Evolutionary conservation across 306 rosid species (phyloP), one percentile per base, ranked within the genome.

Genomic region (Quercus suber): DNA sequence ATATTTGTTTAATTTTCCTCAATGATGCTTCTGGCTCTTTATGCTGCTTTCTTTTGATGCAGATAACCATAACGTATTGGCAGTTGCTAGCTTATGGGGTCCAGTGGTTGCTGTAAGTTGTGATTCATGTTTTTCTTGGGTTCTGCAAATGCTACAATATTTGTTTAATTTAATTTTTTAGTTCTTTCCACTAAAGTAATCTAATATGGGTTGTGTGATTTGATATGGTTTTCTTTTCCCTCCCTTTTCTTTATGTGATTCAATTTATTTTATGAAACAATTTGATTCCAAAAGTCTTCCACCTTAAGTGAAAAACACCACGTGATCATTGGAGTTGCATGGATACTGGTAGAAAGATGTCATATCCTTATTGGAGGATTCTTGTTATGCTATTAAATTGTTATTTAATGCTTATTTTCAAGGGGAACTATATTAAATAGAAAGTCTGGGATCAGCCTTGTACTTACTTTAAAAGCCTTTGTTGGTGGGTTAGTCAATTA

Each of bases 41-140:
- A 73, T 76, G 55, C 25, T 68, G 61, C 65, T 20, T 45, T 51
- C 60, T 18, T 23, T 74, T 75, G 64, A 84, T 83, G 90, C 93
- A 94, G 99, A 89, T 86, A 94, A 92, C 78, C 88, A 92, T 81
- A 92, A 92, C 83, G 90, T 91, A 71, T 64, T 91, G 84, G 87
- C 97, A 49, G 78, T 94, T 78, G 82, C 78, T 68, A 84, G 91
- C 76, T 71, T 94, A 63, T 94, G 99, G 97, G 90, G 92, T 77
- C 99, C 99, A 19, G 97, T 94, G 75, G 19, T 89, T 74, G 77
- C 76, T 65, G 99, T 94, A 92, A 92, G 97, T 86, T 82, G 72
- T 58, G 35, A 23, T 15, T 49, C 52, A 55, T 53, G 51, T 49
- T 57, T 28, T 79, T 19, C 56, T 37, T 64, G 61, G 30, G 30